Percentiles rank a stretch among this genome's conserved stretches.
Evolutionary conservation across 2,329 filamentous ascomycete species (phyloP).

Genomic region (Botrytis fabae): DNA sequence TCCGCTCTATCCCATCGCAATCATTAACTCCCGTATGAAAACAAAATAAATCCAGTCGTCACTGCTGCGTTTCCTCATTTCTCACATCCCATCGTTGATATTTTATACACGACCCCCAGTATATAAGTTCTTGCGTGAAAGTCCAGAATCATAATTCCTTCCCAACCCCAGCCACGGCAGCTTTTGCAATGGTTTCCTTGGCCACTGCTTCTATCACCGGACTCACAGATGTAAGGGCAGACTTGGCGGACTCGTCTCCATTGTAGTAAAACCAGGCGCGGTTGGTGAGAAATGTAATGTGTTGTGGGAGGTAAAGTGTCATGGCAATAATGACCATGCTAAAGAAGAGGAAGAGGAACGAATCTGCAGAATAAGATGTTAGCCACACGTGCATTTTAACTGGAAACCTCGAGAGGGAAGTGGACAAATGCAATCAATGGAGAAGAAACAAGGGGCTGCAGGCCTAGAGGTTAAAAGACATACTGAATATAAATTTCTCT

Average conservation of each 20-base stretch:
- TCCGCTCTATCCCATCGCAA: conserved; percentile 14
- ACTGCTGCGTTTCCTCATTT: not conserved
- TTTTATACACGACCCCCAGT: conserved; percentile 16
- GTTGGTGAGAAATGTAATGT: conserved; percentile 77
- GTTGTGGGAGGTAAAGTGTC: conserved; percentile 90
- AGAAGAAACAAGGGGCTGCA: not conserved
- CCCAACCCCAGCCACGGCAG: conserved; percentile 27
- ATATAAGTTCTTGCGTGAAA: not conserved
- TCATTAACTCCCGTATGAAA: conserved; percentile 14
- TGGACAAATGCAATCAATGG: not conserved
- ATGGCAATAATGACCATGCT: conserved; percentile 83
- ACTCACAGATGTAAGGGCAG: conserved; percentile 30
- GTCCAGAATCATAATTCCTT: conserved; percentile 34
- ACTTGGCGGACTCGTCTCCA: conserved; percentile 64
- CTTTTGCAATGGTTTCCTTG: conserved; percentile 34
- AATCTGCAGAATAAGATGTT: conserved; percentile 58
- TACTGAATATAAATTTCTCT: conserved; percentile 98
- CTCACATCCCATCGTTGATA: conserved; percentile 12
- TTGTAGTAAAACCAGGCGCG: conserved; percentile 94
- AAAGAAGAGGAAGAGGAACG: conserved; percentile 85
- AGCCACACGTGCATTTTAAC: not conserved
- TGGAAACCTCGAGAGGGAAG: not conserved
- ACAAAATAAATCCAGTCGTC: conserved; percentile 8
- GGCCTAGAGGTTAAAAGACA: conserved; percentile 40
- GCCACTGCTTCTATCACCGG: conserved; percentile 31